Evolutionary conservation across 1,139 yeast genomes (phyloP).

Genomic region (Pichia sp.): DNA sequence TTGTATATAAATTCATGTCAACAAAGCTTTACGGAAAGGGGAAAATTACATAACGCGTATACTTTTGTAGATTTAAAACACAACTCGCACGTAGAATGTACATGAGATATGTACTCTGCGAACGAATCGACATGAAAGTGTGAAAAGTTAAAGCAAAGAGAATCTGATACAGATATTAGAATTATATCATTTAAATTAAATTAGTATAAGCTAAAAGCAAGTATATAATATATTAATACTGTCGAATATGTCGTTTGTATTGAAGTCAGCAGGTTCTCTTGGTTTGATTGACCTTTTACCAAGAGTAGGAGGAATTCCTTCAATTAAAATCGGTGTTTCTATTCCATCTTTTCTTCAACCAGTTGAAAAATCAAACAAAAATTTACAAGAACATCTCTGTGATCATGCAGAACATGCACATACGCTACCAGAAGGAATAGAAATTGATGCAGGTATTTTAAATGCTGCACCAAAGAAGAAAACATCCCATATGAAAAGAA

Average conservation of each 20-base stretch:
- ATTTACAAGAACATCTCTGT: constrained; percentile 15
- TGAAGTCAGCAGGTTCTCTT: constrained; percentile 13
- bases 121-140: too few relatives aligned
- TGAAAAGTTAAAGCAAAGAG: too few relatives aligned
- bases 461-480: constrained; percentile 93
- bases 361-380: constrained; percentile 9
- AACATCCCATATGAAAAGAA: constrained; percentile 76
- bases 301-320: constrained; percentile 14
- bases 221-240: too few relatives aligned
- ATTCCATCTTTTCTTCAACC: constrained; percentile 18
- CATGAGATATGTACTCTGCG: too few relatives aligned
- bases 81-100: background rate
- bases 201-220: too few relatives aligned
- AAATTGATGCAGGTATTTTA: constrained; percentile 57
- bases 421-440: constrained; percentile 1
- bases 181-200: too few relatives aligned
- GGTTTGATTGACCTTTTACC: constrained; percentile 18
- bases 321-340: constrained; percentile 16
- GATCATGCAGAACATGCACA: constrained; percentile 16
- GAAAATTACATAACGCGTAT: background rate
- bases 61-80: too few relatives aligned
- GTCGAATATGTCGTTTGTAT: constrained; percentile 11
- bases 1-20: background rate
- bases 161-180: too few relatives aligned
- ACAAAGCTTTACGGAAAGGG: too few relatives aligned